Evolutionary conservation across 208 protist genomes (phyloP), one percentile per base, ranked within the genome.

Genomic region (Zelonia costaricensis): DNA sequence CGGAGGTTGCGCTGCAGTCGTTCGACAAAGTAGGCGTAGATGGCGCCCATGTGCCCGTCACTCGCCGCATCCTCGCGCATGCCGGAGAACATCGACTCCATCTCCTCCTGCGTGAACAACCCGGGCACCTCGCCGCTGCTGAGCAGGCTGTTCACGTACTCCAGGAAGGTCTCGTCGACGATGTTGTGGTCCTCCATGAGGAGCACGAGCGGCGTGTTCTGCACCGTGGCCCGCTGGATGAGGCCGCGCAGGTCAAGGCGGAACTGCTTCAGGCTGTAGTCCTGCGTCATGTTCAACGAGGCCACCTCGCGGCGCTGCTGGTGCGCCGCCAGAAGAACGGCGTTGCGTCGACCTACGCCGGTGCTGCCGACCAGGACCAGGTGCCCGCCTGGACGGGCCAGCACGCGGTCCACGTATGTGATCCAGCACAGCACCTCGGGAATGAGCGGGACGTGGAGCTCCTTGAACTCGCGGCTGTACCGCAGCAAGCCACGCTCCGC

Each of bases 131-230:
- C 92, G 39, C 94, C 94, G 65, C 86, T 91, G 66, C 89, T 93
- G 33, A 98, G 76, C 31, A 97, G 72, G 42, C 92, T 89, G 76
- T 99, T 99, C 58, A 99, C 84, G 62, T 96, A 91, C 81, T 99
- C 97, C 16, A 99, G 74, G 82, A 99, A 99, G 10, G 77, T 56
- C 64, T 99, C 98, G 22, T 98, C 64, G 33, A 98, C 97, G 49
- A 99, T 90, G 73, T 99, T 94, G 68, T 97, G 92, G 58, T 99
- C 97, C 61, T 99, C 97, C 48, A 98, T 95, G 22, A 99, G 81
- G 3, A 99, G 73, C 49, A 99, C 95, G n/a, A 92, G 82, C 23
- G 98, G 82, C 47, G 80, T 79, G 64, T 96, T 91, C 56, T 94
- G 82, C 56, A 62, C 62, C 5, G 81, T 88, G 5, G 92, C 84